phyloP scores from a whole-genome alignment of 768 basidiomycete species.

The Xerocomellus dryophilus region DNA sequence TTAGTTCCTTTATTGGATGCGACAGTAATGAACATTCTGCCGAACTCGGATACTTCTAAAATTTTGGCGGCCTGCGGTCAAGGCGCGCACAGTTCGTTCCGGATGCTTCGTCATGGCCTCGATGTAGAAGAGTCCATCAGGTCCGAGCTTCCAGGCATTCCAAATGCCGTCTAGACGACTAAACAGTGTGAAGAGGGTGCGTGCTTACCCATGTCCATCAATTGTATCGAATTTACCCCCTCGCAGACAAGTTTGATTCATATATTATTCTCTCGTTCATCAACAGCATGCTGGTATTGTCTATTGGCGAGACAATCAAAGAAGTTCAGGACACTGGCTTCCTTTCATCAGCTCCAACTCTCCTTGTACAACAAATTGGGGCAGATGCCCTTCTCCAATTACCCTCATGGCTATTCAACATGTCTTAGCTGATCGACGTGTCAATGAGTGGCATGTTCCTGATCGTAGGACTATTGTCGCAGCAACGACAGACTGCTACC shows the following conservation, averaged over 20 bases:
- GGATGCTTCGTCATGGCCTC: slow-evolving; percentile 88
- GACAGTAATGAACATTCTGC: slow-evolving; percentile 85
- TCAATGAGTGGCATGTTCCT: slow-evolving; percentile 76
- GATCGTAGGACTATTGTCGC: no score
- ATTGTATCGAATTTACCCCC: slow-evolving; percentile 2
- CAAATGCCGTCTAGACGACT: slow-evolving; percentile 98
- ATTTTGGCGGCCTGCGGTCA: slow-evolving; percentile 93
- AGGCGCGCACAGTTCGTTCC: slow-evolving; percentile 82
- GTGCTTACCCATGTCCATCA: slow-evolving; percentile 23
- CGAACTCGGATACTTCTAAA: slow-evolving; percentile 92
- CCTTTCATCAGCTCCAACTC: slow-evolving; percentile 91
- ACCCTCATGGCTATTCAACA: slow-evolving; percentile 92
- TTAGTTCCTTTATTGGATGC: slow-evolving; percentile 91
- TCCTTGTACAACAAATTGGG: slow-evolving; percentile 97
- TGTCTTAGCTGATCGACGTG: slow-evolving; percentile 78
- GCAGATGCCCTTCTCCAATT: slow-evolving; percentile 93
- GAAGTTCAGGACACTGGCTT: slow-evolving; percentile 99
- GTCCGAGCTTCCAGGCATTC: slow-evolving; percentile 94
- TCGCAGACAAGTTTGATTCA: slow-evolving; percentile 85
- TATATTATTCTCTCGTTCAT: slow-evolving; percentile 99
- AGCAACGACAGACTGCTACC: no score
- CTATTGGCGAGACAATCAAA: slow-evolving; percentile 97
- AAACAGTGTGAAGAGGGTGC: slow-evolving; percentile 76
- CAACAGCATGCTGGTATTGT: slow-evolving; percentile 93
- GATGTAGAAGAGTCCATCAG: slow-evolving; percentile 95